These are phyloP conservation scores for Hepatocystis sp. DNA, from an alignment of 169 alveolate species.

Conservation along the genomic window DNA sequence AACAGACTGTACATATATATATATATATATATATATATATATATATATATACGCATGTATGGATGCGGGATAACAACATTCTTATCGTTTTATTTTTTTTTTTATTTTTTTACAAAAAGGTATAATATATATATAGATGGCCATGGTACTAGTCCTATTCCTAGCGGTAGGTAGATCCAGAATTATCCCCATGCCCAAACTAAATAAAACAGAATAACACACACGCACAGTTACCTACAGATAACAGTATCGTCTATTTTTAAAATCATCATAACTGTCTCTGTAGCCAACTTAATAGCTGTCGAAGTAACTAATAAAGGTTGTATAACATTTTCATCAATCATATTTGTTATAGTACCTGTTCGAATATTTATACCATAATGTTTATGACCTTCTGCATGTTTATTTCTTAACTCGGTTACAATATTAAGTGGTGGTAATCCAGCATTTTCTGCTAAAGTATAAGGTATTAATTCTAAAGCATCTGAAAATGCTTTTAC, in stretches of 20 bases:
- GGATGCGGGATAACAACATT: too few species aligned
- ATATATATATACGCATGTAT: background rate
- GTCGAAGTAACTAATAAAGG: constrained; percentile 98
- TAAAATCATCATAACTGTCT: constrained; percentile 98
- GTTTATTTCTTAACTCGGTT: constrained; percentile 95
- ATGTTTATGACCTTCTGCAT: constrained; percentile 91
- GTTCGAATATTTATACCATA: constrained; percentile 97
- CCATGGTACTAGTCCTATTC: too few species aligned
- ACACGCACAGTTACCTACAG: constrained; percentile 74
- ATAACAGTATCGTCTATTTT: constrained; percentile 99
- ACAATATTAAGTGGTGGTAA: constrained; percentile 97
- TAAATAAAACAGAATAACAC: too few species aligned
- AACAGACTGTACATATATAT: background rate
- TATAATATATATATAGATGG: too few species aligned
- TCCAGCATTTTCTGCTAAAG: constrained; percentile 99
- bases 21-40: background rate
- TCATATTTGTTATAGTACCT: constrained; percentile 90
- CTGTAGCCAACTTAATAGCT: constrained; percentile 98
- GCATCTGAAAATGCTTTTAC: constrained; percentile 99
- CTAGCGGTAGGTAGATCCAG: too few species aligned
- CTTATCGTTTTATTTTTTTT: too few species aligned
- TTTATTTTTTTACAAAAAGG: too few species aligned
- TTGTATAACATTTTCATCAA: constrained; percentile 96
- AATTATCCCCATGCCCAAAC: too few species aligned
- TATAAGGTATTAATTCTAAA: constrained; percentile 98